A percentile compares a stretch with the other conserved stretches of the same genome.
These are phyloP conservation scores for Onygenales sp. DNA, from an alignment of 2,329 filamentous ascomycete genomes.

Conservation along the genomic window DNA sequence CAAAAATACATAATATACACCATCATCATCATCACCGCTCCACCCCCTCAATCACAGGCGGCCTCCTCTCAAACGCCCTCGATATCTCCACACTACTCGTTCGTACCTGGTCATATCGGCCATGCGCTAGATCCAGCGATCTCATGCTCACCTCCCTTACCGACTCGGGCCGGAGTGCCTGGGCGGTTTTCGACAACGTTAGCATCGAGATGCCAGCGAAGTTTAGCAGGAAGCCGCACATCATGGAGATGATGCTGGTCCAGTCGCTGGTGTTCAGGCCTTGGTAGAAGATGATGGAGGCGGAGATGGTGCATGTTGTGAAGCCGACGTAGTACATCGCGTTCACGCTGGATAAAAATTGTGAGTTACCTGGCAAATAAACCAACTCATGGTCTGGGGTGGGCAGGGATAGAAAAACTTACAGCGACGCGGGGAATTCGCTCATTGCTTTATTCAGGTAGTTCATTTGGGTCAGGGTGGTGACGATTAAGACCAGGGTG, in stretches of 20 bases:
- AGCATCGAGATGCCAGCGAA: conserved; percentile 93
- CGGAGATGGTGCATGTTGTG: conserved; percentile 85
- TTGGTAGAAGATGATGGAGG: conserved; percentile 90
- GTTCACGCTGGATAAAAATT: conserved; percentile 58
- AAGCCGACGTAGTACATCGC: conserved; percentile 97
- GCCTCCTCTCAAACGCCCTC: too few species aligned
- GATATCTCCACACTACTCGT: too few species aligned
- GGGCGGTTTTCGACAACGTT: conserved; percentile 75
- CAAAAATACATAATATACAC: too few species aligned
- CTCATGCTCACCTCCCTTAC: too few species aligned
- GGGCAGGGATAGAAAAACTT: conserved; percentile 30
- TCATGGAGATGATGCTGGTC: conserved; percentile 82
- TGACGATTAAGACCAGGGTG: conserved; percentile 81
- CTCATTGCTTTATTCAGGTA: conserved; percentile 99
- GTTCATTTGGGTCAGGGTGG: conserved; percentile 98
- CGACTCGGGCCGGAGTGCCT: too few species aligned
- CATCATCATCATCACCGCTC: too few species aligned
- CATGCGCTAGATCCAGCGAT: too few species aligned
- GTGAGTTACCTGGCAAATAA: neutral
- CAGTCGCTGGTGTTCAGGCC: conserved; percentile 92
- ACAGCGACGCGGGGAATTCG: conserved; percentile 97
- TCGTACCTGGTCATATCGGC: too few species aligned
- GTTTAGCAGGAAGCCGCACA: conserved; percentile 88
- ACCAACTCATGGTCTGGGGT: neutral
- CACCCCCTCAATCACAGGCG: too few species aligned